Percentiles rank a stretch among this genome's conserved stretches.
These are phyloP conservation scores for Capsicum rhomboideum DNA, from an alignment of 257 asterid genomes.

Conservation along the genomic window DNA sequence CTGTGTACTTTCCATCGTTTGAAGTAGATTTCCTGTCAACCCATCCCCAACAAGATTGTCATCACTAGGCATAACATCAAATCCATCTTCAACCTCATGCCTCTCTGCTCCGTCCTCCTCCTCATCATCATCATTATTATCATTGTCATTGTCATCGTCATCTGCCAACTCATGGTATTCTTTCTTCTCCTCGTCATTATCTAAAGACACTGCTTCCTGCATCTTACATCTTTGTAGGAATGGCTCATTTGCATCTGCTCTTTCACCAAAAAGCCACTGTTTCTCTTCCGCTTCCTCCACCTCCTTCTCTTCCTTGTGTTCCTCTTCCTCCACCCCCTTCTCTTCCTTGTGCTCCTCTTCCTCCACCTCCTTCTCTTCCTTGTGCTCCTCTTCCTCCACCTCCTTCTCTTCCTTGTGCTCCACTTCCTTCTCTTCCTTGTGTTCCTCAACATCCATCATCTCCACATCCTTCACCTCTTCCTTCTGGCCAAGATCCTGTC, in stretches of 20 bases:
- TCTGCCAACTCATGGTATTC: constrained; percentile 12
- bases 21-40: constrained; percentile 57
- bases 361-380: no score
- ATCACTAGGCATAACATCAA: constrained; percentile 28
- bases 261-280: constrained; percentile 52
- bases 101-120: constrained; percentile 28
- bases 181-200: constrained; percentile 11
- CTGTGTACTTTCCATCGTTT: constrained; percentile 41
- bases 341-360: no score
- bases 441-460: constrained; percentile 42
- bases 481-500: constrained; percentile 44
- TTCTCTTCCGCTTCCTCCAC: background rate
- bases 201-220: constrained; percentile 21
- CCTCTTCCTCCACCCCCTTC: no score
- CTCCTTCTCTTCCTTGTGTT: no score
- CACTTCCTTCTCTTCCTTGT: constrained; percentile 16
- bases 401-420: no score
- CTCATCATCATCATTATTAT: constrained; percentile 7
- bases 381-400: no score
- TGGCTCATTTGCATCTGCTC: constrained; percentile 30
- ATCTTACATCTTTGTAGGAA: constrained; percentile 41
- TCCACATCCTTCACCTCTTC: constrained; percentile 25
- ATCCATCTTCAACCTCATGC: constrained; percentile 30
- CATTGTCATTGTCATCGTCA: background rate
- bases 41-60: constrained; percentile 45